phyloP scores from a whole-genome alignment of 768 basidiomycete genomes.

The Podaxis pistillaris region DNA sequence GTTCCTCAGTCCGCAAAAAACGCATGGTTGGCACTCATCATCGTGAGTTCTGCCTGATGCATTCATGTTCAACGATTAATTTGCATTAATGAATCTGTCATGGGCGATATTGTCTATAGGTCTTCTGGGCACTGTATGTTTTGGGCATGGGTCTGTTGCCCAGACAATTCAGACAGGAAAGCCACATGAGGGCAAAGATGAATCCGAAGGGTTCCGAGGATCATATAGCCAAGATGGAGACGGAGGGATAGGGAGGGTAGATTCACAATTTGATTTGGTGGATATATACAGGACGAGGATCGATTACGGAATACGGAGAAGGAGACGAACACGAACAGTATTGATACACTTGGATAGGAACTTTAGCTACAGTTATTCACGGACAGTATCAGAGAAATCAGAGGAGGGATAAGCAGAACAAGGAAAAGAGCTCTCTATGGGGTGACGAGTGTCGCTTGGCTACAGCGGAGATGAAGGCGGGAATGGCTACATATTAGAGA shows the following conservation, averaged over 20 bases:
- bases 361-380: slow-evolving; percentile 12
- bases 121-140: slow-evolving; percentile 47
- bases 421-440: background rate
- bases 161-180: slow-evolving; percentile 44
- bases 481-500: slow-evolving; percentile 5
- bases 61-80: slow-evolving; percentile 2
- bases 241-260: background rate
- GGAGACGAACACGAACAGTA: background rate
- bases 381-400: background rate
- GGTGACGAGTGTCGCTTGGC: background rate
- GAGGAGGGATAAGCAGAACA: background rate
- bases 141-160: slow-evolving; percentile 42
- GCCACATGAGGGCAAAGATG: slow-evolving; percentile 17
- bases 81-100: slow-evolving; percentile 6
- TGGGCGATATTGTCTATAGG: slow-evolving; percentile 25
- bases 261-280: background rate
- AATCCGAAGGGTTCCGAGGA: slow-evolving; percentile 17
- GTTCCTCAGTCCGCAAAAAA: slow-evolving; percentile 39
- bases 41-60: slow-evolving; percentile 27
- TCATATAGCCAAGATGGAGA: slow-evolving; percentile 5
- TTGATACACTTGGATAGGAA: slow-evolving; percentile 16
- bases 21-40: slow-evolving; percentile 46
- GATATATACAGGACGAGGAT: slow-evolving; percentile 8
- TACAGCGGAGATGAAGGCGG: slow-evolving; percentile 13
- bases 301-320: background rate